Evolutionary conservation across 495 filamentous ascomycete genomes (phyloP), one percentile per base, ranked within the genome.

Genomic region (Neurospora pannonica): DNA sequence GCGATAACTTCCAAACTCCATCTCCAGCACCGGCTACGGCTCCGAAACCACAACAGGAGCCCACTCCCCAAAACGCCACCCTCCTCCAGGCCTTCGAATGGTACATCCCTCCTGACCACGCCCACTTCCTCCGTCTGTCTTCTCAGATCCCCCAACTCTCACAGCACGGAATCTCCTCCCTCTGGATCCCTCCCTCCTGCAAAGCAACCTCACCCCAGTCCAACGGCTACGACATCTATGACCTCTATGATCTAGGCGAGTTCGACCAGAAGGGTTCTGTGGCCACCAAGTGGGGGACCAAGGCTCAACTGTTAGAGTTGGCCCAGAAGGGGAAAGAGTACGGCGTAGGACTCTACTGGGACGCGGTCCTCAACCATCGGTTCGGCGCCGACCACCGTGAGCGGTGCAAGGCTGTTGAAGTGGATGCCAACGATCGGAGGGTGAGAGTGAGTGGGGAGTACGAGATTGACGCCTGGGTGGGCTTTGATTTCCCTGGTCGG

Each of bases 221-320:
- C 13, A 92, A 92, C 76, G 92, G 92, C n/a, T 93, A 93, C 78
- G 92, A 93, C 79, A 87, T 92, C 77, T 93, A 94, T 73, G 91
- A 94, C 76, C 81, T 94, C 5, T 94, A 91, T 76, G 92, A 94
- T 72, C 80, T 93, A 31, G 92, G 92, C 40, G 92, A 94, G 77
- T 94, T 93, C 76, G 87, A 93, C 76, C 92, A 93, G 76, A 93
- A 93, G 76, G 90, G 89, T 43, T 78, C 82, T 2, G 79, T 84
- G 13, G 82, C 83, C n/a, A 93, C 91, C 21, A 92, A 93, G 82
- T 94, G 90, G 90, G 92, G 92, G n/a, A 86, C 83, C 24, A 90
- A 88, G 74, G 86, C 88, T 13, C 89, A 93, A 24, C 83, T 94
- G 13, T 43, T 89, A n/a, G 79, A 82, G 9, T 78, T 94, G 54